Base-by-base conservation (phyloP, 2,329 filamentous ascomycete genomes). In the Talaromyces sp. region DNA sequence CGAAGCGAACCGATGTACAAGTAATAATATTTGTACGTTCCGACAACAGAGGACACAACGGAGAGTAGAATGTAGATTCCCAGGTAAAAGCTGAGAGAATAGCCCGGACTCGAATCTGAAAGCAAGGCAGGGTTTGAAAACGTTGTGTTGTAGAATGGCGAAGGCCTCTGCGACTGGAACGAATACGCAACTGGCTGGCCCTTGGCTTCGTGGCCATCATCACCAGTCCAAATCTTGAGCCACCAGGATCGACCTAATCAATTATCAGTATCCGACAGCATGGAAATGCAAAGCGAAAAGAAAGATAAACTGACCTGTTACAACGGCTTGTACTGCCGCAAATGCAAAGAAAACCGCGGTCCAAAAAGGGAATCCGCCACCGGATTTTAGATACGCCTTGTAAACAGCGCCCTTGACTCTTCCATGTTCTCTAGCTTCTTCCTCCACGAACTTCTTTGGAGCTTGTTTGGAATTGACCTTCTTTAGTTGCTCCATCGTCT, bases 391-490 rank as follows among this genome's bases (percentile, higher is more conserved):
- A 66, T 92, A 94, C 0, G 80, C 78, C 11, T 77, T 66, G 62
- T 92, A 93, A n/a, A 92, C 80, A 6, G 78, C 77, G 21, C 78
- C 77, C 64, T 86, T 86, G 33, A 93, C 84, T 5, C 85, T 81
- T 1, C 89, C 89, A 55, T 81, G 81, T 67, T 90, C 87, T 58
- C 85, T 81, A n/a, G 76, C 77, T 70, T 94, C 89, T 2, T 91
- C 88, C 66, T 91, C 85, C 25, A 89, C 83, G 63, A 92, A 93
- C 69, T 90, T 88, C 46, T 60, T 68, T 57, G 54, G 59, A 41
- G 17, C 63, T 61, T 56, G 58, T 40, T 52, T 57, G 13, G 55
- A 57, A 43, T 31, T 43, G 6, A 57, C 37, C n/a, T 57, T 57
- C 46, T 57, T 57, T n/a, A 54, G 13, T 19, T 58, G 41, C 22